Evolutionary conservation across 1,284 basidiomycete species (phyloP).

Genomic region (Trametes versicolor): DNA sequence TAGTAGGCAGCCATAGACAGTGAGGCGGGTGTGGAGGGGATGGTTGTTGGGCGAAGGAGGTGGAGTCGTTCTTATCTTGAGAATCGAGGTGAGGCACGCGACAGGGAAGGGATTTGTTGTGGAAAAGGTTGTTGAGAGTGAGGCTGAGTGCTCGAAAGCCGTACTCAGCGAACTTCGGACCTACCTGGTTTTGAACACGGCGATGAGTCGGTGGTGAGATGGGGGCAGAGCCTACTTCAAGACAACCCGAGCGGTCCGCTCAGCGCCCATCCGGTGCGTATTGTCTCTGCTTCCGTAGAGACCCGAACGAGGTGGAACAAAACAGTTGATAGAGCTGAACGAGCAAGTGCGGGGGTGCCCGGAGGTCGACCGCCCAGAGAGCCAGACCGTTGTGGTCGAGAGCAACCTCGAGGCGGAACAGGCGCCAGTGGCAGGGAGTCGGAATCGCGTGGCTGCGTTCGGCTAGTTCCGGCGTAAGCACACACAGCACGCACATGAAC

Average conservation of each 20-base stretch:
- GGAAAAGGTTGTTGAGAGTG: slow-evolving; percentile 4
- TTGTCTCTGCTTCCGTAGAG: not conserved
- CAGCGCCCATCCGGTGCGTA: slow-evolving; percentile 3
- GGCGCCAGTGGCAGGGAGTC: not conserved
- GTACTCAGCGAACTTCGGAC: slow-evolving; percentile 8
- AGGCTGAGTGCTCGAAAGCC: slow-evolving; percentile 18
- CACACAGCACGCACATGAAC: too few relatives aligned
- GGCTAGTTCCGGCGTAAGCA: not conserved
- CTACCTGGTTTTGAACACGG: slow-evolving; percentile 16
- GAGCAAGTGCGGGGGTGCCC: not conserved
- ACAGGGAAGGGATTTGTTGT: not conserved
- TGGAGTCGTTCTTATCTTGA: not conserved
- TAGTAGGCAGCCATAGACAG: slow-evolving; percentile 40
- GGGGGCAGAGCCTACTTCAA: too few relatives aligned
- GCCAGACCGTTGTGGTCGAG: slow-evolving; percentile 21
- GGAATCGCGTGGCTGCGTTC: too few relatives aligned
- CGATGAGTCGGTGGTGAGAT: not conserved
- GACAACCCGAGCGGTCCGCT: not conserved
- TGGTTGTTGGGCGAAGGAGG: slow-evolving; percentile 2
- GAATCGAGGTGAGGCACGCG: not conserved
- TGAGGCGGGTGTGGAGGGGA: not conserved
- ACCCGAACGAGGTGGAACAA: not conserved
- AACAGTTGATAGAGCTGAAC: not conserved
- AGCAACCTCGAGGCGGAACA: slow-evolving; percentile 10
- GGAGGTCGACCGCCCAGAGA: not conserved